Evolutionary conservation across 345 rosid species (phyloP).

Genomic region (Eucalyptus camaldulensis): DNA sequence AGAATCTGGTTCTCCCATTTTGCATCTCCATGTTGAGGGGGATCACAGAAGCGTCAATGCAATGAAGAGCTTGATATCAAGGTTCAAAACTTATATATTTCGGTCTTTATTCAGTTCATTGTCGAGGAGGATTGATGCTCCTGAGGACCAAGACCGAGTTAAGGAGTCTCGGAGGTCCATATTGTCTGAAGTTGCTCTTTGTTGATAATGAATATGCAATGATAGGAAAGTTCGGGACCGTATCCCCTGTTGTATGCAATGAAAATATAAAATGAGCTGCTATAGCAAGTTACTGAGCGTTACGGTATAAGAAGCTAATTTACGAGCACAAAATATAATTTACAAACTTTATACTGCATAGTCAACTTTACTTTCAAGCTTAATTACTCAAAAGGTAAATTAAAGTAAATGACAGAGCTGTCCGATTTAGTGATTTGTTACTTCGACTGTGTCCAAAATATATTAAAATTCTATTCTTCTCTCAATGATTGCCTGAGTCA

Average conservation of each 20-base stretch:
- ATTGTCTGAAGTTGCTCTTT: not conserved
- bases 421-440: no score
- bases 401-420: not conserved
- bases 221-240: no score
- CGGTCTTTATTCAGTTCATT: not conserved
- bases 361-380: not conserved
- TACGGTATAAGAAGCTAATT: not conserved
- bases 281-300: not conserved
- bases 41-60: not conserved
- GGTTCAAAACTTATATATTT: not conserved
- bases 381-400: not conserved
- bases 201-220: not conserved
- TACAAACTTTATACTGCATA: not conserved
- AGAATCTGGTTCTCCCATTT: not conserved
- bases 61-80: not conserved
- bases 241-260: no score
- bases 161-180: not conserved
- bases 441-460: no score
- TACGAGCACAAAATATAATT: no score
- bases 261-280: no score
- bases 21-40: not conserved
- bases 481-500: constrained; percentile 54
- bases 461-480: not conserved
- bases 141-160: not conserved
- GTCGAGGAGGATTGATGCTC: not conserved